Conservation (phyloP, 2,329 filamentous ascomycete genomes). For the Colletotrichum acutatum region DNA sequence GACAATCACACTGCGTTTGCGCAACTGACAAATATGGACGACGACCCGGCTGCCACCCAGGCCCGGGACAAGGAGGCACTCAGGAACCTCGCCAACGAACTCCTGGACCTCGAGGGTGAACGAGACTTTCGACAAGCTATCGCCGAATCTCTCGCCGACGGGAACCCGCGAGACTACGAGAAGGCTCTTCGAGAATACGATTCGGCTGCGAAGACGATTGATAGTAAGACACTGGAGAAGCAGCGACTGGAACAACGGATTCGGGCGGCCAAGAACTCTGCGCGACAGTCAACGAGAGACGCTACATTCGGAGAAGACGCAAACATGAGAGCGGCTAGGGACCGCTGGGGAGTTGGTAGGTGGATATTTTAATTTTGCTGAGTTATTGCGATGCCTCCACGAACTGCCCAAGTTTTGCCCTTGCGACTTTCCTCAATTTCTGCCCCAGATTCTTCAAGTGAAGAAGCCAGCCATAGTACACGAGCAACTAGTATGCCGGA, state of each 20-base stretch:
- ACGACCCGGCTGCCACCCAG: conserved; percentile 3
- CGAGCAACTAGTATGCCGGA: not conserved
- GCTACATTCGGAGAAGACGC: not conserved
- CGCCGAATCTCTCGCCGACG: conserved; percentile 9
- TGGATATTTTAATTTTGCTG: not conserved
- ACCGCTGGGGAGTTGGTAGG: conserved; percentile 22
- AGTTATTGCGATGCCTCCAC: not conserved
- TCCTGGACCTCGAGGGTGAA: conserved; percentile 28
- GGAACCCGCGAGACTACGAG: not conserved
- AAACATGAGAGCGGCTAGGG: not conserved
- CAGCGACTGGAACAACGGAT: conserved; percentile 19
- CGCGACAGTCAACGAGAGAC: conserved; percentile 9
- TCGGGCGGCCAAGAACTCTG: not conserved
- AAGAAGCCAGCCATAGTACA: not conserved
- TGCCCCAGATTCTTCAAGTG: not conserved
- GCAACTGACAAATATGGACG: conserved; percentile 22
- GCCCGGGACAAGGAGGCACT: conserved; percentile 23
- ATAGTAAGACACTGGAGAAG: conserved; percentile 17
- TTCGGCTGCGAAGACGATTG: conserved; percentile 1
- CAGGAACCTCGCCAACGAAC: conserved; percentile 5
- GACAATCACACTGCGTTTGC: not conserved
- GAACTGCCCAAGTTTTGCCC: not conserved
- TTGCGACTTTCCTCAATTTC: too few species aligned
- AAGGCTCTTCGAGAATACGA: not conserved
- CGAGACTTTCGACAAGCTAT: conserved; percentile 10